Evolutionary conservation across 495 filamentous ascomycete genomes (phyloP).

Genomic region (Neurospora sp.): DNA sequence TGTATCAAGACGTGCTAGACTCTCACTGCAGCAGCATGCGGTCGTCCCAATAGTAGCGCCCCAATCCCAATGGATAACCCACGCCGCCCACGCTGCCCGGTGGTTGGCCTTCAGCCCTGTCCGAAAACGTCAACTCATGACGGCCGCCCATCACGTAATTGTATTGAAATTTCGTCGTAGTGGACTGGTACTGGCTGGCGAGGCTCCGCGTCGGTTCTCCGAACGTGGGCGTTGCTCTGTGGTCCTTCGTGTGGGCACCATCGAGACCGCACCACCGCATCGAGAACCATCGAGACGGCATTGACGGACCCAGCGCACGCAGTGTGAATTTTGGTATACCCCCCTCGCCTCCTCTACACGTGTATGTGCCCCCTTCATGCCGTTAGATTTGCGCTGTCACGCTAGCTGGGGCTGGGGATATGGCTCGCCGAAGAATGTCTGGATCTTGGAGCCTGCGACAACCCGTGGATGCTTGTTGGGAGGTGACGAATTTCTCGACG

Average conservation of each 20-base stretch:
- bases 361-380: neutral
- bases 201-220: neutral
- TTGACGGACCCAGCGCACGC: neutral
- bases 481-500: neutral
- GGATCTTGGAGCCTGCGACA: neutral
- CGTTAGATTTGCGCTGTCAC: neutral
- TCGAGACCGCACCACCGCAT: neutral
- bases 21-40: neutral
- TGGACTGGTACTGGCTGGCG: neutral
- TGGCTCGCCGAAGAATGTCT: neutral
- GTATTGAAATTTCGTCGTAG: neutral
- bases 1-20: neutral
- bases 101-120: neutral
- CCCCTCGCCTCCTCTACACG: neutral
- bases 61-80: neutral
- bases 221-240: neutral
- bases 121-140: neutral
- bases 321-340: neutral
- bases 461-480: neutral
- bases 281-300: neutral
- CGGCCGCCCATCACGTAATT: neutral
- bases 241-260: neutral
- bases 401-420: neutral
- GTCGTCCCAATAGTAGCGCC: neutral
- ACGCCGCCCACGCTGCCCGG: neutral